These are phyloP conservation scores for Penicillium glabrum DNA, from an alignment of 2,329 filamentous ascomycete species.

Conservation along the genomic window DNA sequence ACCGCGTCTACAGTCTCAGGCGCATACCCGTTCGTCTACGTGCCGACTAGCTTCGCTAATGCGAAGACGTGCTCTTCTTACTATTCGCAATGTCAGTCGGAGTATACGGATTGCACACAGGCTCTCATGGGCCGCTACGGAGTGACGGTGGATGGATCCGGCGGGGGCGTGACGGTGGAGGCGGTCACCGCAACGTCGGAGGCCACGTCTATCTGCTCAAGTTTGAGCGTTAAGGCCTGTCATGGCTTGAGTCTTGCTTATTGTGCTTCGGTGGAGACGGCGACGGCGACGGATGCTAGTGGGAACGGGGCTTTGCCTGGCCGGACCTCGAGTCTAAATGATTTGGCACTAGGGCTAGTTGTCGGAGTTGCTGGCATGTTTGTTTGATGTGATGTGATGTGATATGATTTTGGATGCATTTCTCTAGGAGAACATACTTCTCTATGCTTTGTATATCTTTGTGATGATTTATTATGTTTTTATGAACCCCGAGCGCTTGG, in stretches of 20 bases:
- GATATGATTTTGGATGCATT: slow-evolving; percentile 1
- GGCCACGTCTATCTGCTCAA: slow-evolving; percentile 47
- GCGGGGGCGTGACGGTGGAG: slow-evolving; percentile 50
- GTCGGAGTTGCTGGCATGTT: slow-evolving; percentile 50
- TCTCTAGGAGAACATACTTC: not conserved
- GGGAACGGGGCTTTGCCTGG: slow-evolving; percentile 27
- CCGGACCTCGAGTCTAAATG: slow-evolving; percentile 42
- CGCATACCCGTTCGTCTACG: slow-evolving; percentile 53
- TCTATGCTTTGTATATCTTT: not conserved
- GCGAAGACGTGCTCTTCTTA: slow-evolving; percentile 54
- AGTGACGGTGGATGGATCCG: slow-evolving; percentile 51
- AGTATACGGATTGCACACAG: slow-evolving; percentile 46
- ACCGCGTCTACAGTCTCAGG: slow-evolving; percentile 49
- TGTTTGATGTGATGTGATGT: slow-evolving; percentile 25
- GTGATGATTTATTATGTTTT: not conserved
- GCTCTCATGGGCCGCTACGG: slow-evolving; percentile 51
- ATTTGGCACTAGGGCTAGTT: slow-evolving; percentile 41
- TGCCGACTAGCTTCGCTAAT: slow-evolving; percentile 55
- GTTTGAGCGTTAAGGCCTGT: slow-evolving; percentile 48
- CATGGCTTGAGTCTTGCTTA: slow-evolving; percentile 50
- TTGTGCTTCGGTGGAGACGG: slow-evolving; percentile 36
- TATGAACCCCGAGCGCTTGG: not conserved
- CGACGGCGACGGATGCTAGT: slow-evolving; percentile 28
- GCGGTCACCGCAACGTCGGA: slow-evolving; percentile 43
- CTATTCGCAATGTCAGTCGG: slow-evolving; percentile 53